Evolutionary conservation across 106 monocot genomes (phyloP).

Genomic region (Iris macrosiphon): DNA sequence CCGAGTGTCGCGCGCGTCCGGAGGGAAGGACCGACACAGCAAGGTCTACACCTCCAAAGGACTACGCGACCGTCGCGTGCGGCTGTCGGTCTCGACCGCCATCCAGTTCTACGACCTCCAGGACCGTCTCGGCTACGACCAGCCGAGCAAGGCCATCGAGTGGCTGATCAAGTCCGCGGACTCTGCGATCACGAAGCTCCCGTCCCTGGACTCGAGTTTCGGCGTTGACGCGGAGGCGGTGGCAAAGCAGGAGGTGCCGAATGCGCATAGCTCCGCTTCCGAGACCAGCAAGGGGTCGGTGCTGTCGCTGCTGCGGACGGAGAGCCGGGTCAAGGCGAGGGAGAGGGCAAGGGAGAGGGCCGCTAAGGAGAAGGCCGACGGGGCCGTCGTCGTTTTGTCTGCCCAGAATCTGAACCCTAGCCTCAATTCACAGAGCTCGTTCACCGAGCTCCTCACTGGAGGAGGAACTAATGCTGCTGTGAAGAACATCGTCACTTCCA

Average conservation of each 20-base stretch:
- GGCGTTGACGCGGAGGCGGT: slow-evolving; percentile 14
- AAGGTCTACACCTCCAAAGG: slow-evolving; percentile 93
- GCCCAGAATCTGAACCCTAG: slow-evolving; percentile 12
- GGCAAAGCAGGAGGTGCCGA: background rate
- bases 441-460: slow-evolving; percentile 86
- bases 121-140: slow-evolving; percentile 90
- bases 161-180: slow-evolving; percentile 89
- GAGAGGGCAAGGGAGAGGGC: slow-evolving; percentile 50
- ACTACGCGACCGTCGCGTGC: slow-evolving; percentile 77
- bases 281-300: slow-evolving; percentile 94
- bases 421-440: slow-evolving; percentile 44
- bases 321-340: slow-evolving; percentile 51
- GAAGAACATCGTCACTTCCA: slow-evolving; percentile 24
- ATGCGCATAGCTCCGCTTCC: slow-evolving; percentile 64
- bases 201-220: slow-evolving; percentile 44
- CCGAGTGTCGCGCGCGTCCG: slow-evolving; percentile 82
- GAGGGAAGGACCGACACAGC: slow-evolving; percentile 99
- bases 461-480: slow-evolving; percentile 6
- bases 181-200: slow-evolving; percentile 71
- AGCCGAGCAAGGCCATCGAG: slow-evolving; percentile 96
- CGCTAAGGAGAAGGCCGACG: slow-evolving; percentile 38
- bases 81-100: slow-evolving; percentile 94
- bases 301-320: slow-evolving; percentile 73
- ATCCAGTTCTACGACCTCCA: slow-evolving; percentile 98
- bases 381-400: slow-evolving; percentile 1